Percentiles rank a stretch among this genome's conserved stretches.
Conservation (phyloP, 495 filamentous ascomycete species). For the Aspergillus avenaceus region DNA sequence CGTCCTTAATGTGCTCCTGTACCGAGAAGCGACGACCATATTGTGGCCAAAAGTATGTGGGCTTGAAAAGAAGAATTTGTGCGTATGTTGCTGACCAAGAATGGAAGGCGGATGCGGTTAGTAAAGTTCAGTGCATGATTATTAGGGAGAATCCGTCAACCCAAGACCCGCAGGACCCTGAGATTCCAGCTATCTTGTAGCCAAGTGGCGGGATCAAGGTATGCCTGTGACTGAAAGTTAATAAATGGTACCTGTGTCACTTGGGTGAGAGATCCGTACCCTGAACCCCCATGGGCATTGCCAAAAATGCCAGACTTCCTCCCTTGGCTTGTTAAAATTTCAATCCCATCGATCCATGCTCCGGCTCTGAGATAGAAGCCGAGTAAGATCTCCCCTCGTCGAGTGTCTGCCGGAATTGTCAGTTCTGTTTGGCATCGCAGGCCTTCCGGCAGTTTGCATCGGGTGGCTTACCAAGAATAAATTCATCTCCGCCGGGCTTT, state of each 20-base stretch:
- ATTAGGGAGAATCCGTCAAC: constrained; percentile 87
- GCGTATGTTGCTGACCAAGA: background rate
- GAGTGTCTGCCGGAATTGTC: constrained; percentile 52
- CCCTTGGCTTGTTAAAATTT: constrained; percentile 84
- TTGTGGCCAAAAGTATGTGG: background rate
- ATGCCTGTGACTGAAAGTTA: constrained; percentile 51
- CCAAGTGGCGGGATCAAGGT: constrained; percentile 87
- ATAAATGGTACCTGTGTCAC: constrained; percentile 1
- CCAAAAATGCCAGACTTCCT: constrained; percentile 83
- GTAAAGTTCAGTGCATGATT: constrained; percentile 56
- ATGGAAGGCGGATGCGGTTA: background rate
- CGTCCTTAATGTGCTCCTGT: background rate
- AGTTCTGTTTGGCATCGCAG: constrained; percentile 1
- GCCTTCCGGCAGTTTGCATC: background rate
- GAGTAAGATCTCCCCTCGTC: constrained; percentile 78
- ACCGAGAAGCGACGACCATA: background rate
- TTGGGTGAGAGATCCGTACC: constrained; percentile 49
- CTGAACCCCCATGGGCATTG: constrained; percentile 73
- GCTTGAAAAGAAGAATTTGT: background rate
- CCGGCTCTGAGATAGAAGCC: constrained; percentile 84
- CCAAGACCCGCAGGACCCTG: constrained; percentile 78
- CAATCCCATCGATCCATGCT: constrained; percentile 83
- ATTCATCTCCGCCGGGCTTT: constrained; percentile 68
- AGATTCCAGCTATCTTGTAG: constrained; percentile 82
- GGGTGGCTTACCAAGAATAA: constrained; percentile 61